Base-by-base conservation (phyloP, 2,329 filamentous ascomycete species). In the Talaromyces sp. region DNA sequence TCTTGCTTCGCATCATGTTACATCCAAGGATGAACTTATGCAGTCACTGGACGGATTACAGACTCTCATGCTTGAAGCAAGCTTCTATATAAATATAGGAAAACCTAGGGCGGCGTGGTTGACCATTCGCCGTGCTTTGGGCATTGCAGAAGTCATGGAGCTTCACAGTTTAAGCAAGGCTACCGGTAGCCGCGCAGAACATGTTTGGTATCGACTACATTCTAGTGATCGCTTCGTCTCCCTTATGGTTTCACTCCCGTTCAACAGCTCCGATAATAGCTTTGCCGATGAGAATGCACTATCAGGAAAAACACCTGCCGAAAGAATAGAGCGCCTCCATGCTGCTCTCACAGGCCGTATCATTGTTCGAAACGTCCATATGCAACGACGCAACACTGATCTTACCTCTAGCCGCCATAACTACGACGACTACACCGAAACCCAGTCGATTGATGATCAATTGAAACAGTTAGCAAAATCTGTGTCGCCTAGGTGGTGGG, bases 61-160 rank as follows among this genome's bases (percentile, higher is more conserved):
- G 65, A 80, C 78, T 52, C 69, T 81, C 29, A 70, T 80, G 29
- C 65, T 85, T 11, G 75, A 79, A 61, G 72, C 75, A 3, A 82
- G 82, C 62, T 77, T 81, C 62, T 79, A 81, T 62, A 72, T 82
- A 46, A 80, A 83, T 56, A 76, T 81, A 60, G 83, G 83, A 3
- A 77, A 80, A 54, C 80, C 81, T 11, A 76, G 77, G 24, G 72
- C 75, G 60, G 79, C 80, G 0, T 85, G 82, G 82, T 70, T 80
- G 7, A 69, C 75, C 3, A 72, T 76, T 52, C 76, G 81, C 12
- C 76, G 78, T 41, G 82, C 77, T 3, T 67, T 83, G 32, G 79
- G 77, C 63, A 77, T 80, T 60, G 76, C 78, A 3, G 74, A 82
- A 60, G 68, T 82, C 1, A 78, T 83, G 2, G 77, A 80, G 64